A percentile compares a stretch with the other conserved stretches of the same genome.
These are phyloP conservation scores for Mallotus repandus DNA, from an alignment of 441 rosid species.

Conservation along the genomic window DNA sequence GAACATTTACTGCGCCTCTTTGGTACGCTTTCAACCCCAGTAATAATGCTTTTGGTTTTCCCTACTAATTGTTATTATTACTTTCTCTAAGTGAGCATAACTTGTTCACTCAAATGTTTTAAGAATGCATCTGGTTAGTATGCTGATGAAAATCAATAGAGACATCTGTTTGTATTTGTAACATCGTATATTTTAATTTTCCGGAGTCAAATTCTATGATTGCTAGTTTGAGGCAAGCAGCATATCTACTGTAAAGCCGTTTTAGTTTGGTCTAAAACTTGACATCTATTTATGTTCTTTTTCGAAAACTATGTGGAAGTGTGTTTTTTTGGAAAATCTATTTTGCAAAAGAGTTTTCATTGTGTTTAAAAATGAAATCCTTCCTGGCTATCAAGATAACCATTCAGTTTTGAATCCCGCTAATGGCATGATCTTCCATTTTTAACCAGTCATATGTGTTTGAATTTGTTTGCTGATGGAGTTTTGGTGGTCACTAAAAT, in stretches of 20 bases:
- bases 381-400: no score
- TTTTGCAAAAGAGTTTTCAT: no score
- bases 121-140: neutral
- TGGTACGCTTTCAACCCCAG: conserved; percentile 47
- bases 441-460: no score
- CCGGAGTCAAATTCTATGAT: neutral
- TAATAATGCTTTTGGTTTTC: conserved; percentile 6
- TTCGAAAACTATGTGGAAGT: neutral
- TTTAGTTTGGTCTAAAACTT: no score
- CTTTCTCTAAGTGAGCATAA: neutral
- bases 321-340: no score
- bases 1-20: conserved; percentile 96
- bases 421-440: no score
- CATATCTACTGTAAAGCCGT: neutral
- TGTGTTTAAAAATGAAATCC: no score
- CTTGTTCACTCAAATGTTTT: neutral
- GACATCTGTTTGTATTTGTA: no score
- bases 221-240: neutral
- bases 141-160: neutral
- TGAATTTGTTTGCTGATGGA: neutral
- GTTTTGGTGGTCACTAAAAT: neutral
- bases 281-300: neutral
- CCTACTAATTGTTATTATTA: neutral
- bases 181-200: neutral
- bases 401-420: no score